phyloP scores from a whole-genome alignment of 371 early-diverging fungal species.

The Rhizopus arrhizus region DNA sequence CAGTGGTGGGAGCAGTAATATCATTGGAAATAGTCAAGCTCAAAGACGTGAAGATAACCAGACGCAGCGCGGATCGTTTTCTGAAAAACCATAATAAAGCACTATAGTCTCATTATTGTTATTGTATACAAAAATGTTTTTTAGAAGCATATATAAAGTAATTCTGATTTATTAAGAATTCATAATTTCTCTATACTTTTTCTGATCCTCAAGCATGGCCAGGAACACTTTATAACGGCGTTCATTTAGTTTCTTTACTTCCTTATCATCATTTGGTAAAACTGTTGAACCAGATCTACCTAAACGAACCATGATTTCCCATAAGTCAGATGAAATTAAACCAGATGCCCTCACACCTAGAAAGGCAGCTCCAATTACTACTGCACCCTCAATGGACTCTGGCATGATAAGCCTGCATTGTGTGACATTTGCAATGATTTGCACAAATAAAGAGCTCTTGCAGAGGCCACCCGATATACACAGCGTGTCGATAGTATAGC shows the following conservation, averaged over 20 bases:
- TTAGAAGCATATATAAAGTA: background rate
- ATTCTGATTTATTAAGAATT: background rate
- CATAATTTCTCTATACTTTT: slow-evolving; percentile 61
- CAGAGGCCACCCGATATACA: slow-evolving; percentile 74
- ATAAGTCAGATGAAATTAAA: slow-evolving; percentile 30
- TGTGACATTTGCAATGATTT: slow-evolving; percentile 62
- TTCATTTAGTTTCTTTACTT: slow-evolving; percentile 47
- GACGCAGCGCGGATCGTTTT: background rate
- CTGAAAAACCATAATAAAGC: no score
- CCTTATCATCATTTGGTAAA: slow-evolving; percentile 44
- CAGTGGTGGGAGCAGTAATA: background rate
- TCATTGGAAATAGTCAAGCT: background rate
- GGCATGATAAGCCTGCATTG: slow-evolving; percentile 61
- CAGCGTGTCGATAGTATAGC: slow-evolving; percentile 61
- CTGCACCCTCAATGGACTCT: slow-evolving; percentile 63
- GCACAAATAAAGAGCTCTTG: slow-evolving; percentile 65
- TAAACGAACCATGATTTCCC: slow-evolving; percentile 64
- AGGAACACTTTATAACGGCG: slow-evolving; percentile 60
- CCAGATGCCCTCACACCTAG: slow-evolving; percentile 66
- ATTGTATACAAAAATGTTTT: background rate
- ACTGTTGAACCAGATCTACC: slow-evolving; percentile 55
- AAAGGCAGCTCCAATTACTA: slow-evolving; percentile 73
- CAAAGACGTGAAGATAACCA: background rate
- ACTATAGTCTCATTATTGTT: no score
- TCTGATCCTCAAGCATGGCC: slow-evolving; percentile 63